Conservation (phyloP, 352 stramenopile genomes). For the Phytophthora tentaculata region DNA sequence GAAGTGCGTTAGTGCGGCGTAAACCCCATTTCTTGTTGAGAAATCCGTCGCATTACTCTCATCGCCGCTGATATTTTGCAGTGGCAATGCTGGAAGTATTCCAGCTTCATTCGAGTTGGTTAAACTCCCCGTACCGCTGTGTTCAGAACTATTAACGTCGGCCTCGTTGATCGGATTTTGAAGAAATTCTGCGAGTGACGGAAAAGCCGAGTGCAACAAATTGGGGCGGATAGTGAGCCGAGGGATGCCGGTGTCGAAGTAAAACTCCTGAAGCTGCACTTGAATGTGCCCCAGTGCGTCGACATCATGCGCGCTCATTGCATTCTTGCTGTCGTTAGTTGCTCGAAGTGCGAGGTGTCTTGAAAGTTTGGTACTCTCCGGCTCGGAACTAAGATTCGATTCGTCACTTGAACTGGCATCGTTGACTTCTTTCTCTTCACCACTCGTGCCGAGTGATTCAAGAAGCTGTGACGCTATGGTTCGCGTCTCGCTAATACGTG, state of each 20-base stretch:
- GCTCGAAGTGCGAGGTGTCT: conserved; percentile 1
- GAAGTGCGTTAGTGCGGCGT: conserved; percentile 46
- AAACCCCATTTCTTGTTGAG: conserved; percentile 28
- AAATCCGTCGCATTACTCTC: conserved; percentile 23
- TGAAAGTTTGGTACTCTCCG: neutral
- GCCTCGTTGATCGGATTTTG: neutral
- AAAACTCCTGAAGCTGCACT: conserved; percentile 48
- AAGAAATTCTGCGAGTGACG: conserved; percentile 38
- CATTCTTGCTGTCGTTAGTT: neutral
- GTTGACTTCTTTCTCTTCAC: neutral
- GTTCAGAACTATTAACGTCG: conserved; percentile 1
- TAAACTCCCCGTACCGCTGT: conserved; percentile 1
- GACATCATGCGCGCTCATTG: conserved; percentile 27
- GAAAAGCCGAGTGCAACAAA: conserved; percentile 38
- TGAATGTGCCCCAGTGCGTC: conserved; percentile 41
- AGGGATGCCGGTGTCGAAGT: conserved; percentile 64
- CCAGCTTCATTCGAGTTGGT: neutral
- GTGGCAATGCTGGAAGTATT: neutral
- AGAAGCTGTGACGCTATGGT: conserved; percentile 37
- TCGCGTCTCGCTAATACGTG: conserved; percentile 32
- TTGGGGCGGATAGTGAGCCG: conserved; percentile 41
- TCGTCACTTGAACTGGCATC: neutral
- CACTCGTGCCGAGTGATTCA: conserved; percentile 12
- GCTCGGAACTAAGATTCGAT: neutral
- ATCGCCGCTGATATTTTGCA: neutral